phyloP scores from a whole-genome alignment of 2,329 filamentous ascomycete genomes.

The Pseudogymnoascus sp. region DNA sequence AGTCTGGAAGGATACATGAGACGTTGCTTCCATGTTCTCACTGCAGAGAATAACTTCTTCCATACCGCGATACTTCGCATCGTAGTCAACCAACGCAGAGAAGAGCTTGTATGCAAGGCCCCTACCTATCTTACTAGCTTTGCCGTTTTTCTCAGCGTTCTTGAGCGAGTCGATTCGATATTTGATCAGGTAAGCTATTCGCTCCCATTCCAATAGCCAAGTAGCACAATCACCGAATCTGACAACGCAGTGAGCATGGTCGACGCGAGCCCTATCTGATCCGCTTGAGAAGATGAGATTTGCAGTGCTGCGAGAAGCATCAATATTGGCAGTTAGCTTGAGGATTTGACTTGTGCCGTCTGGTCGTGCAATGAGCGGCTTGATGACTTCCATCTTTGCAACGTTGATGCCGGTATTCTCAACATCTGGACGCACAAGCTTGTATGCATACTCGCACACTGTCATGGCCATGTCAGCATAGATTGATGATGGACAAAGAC shows the following conservation, averaged over 20 bases:
- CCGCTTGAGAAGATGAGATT: slow-evolving; percentile 51
- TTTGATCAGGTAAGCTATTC: slow-evolving; percentile 61
- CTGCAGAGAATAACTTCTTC: slow-evolving; percentile 49
- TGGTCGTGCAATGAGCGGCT: slow-evolving; percentile 54
- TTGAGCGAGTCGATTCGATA: slow-evolving; percentile 49
- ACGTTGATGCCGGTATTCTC: slow-evolving; percentile 55
- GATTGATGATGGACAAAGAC: slow-evolving; percentile 47
- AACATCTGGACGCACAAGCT: slow-evolving; percentile 48
- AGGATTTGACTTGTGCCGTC: slow-evolving; percentile 45
- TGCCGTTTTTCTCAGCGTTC: slow-evolving; percentile 53
- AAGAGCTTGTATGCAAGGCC: slow-evolving; percentile 72
- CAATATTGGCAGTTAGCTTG: slow-evolving; percentile 50
- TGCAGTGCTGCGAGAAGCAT: slow-evolving; percentile 46
- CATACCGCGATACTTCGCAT: slow-evolving; percentile 45
- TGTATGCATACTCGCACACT: slow-evolving; percentile 58
- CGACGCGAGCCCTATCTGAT: slow-evolving; percentile 47
- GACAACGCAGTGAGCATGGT: slow-evolving; percentile 55
- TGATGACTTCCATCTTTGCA: slow-evolving; percentile 57
- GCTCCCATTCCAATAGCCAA: slow-evolving; percentile 58
- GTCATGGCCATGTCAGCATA: slow-evolving; percentile 56
- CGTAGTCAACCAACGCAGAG: slow-evolving; percentile 48
- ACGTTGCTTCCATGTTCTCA: slow-evolving; percentile 34
- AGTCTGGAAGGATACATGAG: slow-evolving; percentile 39
- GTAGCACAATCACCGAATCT: slow-evolving; percentile 50
- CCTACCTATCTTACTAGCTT: slow-evolving; percentile 63